Conservation (phyloP, 306 rosid species). For the Trifolium dubium region DNA sequence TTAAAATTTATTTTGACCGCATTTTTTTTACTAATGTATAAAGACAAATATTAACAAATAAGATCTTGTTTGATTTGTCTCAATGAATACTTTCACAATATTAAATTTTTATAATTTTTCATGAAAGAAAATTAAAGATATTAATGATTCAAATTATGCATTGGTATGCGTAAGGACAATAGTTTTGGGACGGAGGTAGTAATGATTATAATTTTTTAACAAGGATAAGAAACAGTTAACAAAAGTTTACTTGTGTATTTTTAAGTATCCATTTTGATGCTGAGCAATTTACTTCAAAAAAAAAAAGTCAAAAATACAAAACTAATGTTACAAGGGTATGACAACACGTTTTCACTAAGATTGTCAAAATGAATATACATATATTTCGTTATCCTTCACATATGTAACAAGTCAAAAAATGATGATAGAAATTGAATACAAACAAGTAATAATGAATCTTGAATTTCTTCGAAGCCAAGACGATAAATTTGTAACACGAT, state of each 20-base stretch:
- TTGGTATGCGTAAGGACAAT: too few species aligned
- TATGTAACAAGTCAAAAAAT: constrained; percentile 46
- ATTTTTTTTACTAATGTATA: too few species aligned
- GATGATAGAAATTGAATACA: constrained; percentile 42
- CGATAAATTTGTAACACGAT: constrained; percentile 42
- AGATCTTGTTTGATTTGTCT: too few species aligned
- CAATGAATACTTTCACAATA: too few species aligned
- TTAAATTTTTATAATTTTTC: too few species aligned
- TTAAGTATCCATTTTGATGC: background rate
- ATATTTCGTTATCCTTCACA: constrained; percentile 46
- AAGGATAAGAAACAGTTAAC: background rate
- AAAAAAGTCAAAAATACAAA: constrained; percentile 17
- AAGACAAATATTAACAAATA: too few species aligned
- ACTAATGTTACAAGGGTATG: constrained; percentile 42
- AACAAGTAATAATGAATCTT: constrained; percentile 43
- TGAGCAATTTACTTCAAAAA: background rate
- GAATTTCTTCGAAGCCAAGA: constrained; percentile 52
- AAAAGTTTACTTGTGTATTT: background rate
- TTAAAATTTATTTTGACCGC: too few species aligned
- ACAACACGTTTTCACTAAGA: constrained; percentile 36
- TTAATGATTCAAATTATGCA: too few species aligned
- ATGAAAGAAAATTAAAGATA: too few species aligned
- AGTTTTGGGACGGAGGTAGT: too few species aligned
- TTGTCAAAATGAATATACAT: constrained; percentile 57
- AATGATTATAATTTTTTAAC: background rate